phyloP scores from a whole-genome alignment of 202 grass and related monocot species.

The Hordeum pubiflorum region DNA sequence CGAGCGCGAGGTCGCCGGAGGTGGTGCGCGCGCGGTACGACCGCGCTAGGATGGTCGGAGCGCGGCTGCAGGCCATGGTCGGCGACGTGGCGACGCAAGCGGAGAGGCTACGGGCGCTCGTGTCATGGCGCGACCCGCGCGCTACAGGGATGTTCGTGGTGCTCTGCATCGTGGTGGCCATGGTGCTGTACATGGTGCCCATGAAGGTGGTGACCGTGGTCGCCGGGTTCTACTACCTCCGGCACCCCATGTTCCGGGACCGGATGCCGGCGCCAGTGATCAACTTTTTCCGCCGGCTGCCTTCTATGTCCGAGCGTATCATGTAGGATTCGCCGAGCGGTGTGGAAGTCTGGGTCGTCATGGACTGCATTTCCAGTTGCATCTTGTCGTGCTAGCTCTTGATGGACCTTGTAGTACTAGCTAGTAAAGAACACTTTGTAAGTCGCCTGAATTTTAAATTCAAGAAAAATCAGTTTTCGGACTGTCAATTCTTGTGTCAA shows the following conservation, averaged over 20 bases:
- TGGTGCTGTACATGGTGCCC: constrained; percentile 61
- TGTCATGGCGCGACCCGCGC: constrained; percentile 77
- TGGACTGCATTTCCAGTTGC: not conserved
- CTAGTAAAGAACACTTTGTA: no score
- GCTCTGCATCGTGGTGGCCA: constrained; percentile 46
- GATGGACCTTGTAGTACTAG: no score
- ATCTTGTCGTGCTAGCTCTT: not conserved
- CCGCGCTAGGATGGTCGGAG: constrained; percentile 46
- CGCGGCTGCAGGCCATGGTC: constrained; percentile 70
- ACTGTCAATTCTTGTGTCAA: no score
- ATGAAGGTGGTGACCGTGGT: constrained; percentile 47
- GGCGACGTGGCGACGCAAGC: constrained; percentile 80
- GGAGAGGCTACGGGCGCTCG: constrained; percentile 84
- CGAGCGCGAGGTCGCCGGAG: constrained; percentile 46
- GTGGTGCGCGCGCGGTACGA: constrained; percentile 67
- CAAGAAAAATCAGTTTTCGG: no score
- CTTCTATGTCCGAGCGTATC: constrained; percentile 74
- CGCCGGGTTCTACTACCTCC: constrained; percentile 65
- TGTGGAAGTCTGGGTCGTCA: not conserved
- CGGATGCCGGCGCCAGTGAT: constrained; percentile 45
- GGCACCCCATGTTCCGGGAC: constrained; percentile 83
- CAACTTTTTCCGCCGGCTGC: constrained; percentile 81
- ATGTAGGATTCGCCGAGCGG: constrained; percentile 26
- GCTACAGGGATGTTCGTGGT: constrained; percentile 77
- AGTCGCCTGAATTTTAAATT: no score